Conservation (phyloP, 805 yeast genomes). For the Candida taoyuanica region DNA sequence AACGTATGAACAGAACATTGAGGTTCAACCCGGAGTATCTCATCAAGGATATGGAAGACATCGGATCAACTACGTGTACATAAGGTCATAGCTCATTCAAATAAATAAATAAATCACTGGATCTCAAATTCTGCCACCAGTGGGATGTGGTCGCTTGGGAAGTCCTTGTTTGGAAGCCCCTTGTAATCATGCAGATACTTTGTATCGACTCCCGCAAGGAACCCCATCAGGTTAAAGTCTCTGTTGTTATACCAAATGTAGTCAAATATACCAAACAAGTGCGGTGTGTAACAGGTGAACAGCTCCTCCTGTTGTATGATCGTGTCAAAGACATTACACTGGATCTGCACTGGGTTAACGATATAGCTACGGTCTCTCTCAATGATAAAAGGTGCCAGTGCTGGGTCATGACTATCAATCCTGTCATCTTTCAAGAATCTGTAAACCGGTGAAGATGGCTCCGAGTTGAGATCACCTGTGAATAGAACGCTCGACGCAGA, state of each 20-base stretch:
- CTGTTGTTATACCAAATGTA: constrained; percentile 49
- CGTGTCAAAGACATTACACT: constrained; percentile 29
- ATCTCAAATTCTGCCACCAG: constrained; percentile 25
- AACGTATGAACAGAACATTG: constrained; percentile 25
- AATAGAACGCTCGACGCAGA: constrained; percentile 36
- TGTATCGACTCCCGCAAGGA: constrained; percentile 47
- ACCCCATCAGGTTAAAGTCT: constrained; percentile 36
- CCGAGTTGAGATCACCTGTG: constrained; percentile 56
- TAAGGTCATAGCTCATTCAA: constrained; percentile 2
- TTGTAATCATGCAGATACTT: constrained; percentile 29
- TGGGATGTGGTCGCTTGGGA: constrained; percentile 40
- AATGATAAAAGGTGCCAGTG: constrained; percentile 20
- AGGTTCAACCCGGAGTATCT: constrained; percentile 40
- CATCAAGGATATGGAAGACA: constrained; percentile 34
- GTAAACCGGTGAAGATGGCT: constrained; percentile 44
- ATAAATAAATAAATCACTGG: constrained; percentile 7
- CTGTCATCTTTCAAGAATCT: constrained; percentile 36
- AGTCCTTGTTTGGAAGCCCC: constrained; percentile 49
- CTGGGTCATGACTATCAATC: constrained; percentile 25
- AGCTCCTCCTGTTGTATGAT: constrained; percentile 16
- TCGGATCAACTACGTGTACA: constrained; percentile 11
- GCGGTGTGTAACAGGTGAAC: constrained; percentile 44
- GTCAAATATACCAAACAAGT: constrained; percentile 50
- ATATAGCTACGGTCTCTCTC: constrained; percentile 26
- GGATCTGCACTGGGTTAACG: constrained; percentile 28